Conservation (phyloP, 2,329 filamentous ascomycete species). For the Beauveria sp. region DNA sequence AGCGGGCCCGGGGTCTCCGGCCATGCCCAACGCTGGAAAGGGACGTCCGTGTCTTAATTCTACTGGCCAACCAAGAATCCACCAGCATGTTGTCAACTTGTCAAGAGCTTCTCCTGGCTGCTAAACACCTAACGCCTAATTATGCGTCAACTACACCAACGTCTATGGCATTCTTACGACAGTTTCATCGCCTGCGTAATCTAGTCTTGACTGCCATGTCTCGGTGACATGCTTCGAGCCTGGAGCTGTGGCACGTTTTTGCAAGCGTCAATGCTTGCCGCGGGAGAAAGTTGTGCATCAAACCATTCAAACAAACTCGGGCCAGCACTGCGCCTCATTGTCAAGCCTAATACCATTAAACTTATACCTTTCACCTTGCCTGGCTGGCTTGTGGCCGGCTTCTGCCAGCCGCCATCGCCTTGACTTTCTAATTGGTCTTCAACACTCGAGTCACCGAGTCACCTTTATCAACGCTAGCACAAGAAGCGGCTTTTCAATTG, state of each 20-base stretch:
- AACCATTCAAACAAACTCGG: background rate
- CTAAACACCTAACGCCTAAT: too few relatives aligned
- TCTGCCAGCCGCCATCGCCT: too few relatives aligned
- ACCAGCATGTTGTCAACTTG: too few relatives aligned
- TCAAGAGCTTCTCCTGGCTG: too few relatives aligned
- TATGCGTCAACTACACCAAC: background rate
- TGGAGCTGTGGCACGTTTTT: background rate
- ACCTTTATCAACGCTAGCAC: too few relatives aligned
- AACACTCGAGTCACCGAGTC: too few relatives aligned
- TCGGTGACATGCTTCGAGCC: background rate
- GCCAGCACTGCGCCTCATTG: too few relatives aligned
- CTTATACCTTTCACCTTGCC: background rate
- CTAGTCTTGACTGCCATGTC: background rate
- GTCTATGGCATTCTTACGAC: too few relatives aligned
- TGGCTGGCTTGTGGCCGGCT: background rate
- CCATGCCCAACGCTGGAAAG: background rate
- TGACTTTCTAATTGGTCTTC: too few relatives aligned
- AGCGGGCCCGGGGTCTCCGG: constrained; percentile 8
- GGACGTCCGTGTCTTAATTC: background rate
- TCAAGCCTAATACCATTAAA: too few relatives aligned
- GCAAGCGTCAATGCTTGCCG: background rate
- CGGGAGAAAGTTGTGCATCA: background rate
- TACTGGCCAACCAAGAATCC: background rate
- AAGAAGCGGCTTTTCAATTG: background rate
- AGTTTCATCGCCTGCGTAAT: background rate